A percentile compares a stretch with the other conserved stretches of the same genome.
Evolutionary conservation across 73 alveolate genomes (phyloP).

Genomic region (Paramecium pentaurelia): DNA sequence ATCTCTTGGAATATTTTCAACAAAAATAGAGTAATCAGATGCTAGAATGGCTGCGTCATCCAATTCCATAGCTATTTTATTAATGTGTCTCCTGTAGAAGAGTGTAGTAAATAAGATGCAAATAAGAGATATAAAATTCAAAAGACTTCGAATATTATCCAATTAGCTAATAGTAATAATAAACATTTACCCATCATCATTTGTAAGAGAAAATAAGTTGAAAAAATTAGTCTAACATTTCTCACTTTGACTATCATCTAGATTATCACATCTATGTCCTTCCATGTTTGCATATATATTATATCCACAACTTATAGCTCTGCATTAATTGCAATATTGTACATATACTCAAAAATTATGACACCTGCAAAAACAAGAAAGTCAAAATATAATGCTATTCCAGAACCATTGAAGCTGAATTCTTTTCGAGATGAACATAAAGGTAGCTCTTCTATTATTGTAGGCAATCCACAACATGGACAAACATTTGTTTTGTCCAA

Average conservation of each 20-base stretch:
- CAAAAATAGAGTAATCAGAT: conserved; percentile 11
- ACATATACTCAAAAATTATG: not conserved
- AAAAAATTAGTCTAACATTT: not conserved
- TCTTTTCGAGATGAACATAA: not conserved
- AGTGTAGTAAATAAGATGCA: not conserved
- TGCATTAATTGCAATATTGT: not conserved
- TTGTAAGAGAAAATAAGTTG: not conserved
- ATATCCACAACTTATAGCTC: not conserved
- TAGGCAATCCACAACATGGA: conserved; percentile 39
- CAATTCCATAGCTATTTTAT: not conserved
- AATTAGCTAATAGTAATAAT: not conserved
- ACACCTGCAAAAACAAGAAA: not conserved
- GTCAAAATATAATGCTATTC: not conserved
- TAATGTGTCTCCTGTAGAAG: not conserved
- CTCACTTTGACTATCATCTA: not conserved
- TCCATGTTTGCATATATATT: not conserved
- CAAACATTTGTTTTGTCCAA: conserved; percentile 7
- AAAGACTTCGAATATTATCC: not conserved
- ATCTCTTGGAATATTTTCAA: conserved; percentile 15
- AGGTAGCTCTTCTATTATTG: not conserved
- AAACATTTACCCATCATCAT: not conserved
- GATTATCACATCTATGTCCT: not conserved
- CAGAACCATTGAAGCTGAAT: conserved; percentile 27
- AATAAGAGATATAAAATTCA: not conserved
- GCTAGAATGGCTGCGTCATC: conserved; percentile 23